A percentile compares a stretch with the other conserved stretches of the same genome.
Conservation (phyloP, 2,329 filamentous ascomycete genomes). For the Sporothrix protearum region DNA sequence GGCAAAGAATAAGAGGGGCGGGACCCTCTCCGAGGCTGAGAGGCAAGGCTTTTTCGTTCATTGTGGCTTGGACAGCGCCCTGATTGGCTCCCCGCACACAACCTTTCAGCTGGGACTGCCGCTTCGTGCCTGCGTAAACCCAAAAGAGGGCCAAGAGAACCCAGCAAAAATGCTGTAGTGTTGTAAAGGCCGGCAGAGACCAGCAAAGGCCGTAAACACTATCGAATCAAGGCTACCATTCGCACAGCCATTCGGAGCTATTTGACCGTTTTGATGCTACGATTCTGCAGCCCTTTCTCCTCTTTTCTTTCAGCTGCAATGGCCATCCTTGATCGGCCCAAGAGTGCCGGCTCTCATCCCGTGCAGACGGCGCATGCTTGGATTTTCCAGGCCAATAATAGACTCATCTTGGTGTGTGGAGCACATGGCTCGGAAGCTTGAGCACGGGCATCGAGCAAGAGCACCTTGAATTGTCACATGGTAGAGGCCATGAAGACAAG, state of each 20-base stretch:
- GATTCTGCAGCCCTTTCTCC: background rate
- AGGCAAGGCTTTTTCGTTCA: slow-evolving; percentile 20
- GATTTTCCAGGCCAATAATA: background rate
- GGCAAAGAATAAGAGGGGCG: background rate
- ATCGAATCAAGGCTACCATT: background rate
- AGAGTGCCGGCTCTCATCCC: background rate
- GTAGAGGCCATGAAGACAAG: background rate
- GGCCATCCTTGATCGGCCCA: slow-evolving; percentile 15
- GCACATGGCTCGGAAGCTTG: background rate
- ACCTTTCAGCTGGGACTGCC: slow-evolving; percentile 16
- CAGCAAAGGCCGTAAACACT: background rate
- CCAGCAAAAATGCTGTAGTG: background rate
- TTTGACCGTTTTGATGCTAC: background rate
- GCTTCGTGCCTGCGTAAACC: background rate
- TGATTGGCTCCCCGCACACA: slow-evolving; percentile 13
- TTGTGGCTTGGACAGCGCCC: slow-evolving; percentile 7
- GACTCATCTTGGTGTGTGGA: background rate
- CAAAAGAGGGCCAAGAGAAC: background rate
- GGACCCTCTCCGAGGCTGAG: slow-evolving; percentile 20
- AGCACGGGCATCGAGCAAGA: background rate
- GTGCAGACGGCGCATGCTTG: background rate
- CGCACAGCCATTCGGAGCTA: background rate
- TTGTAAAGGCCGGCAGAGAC: background rate
- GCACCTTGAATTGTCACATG: background rate
- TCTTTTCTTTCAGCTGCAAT: slow-evolving; percentile 14